Conservation (phyloP, 257 asterid species). For the Rehmannia glutinosa region DNA sequence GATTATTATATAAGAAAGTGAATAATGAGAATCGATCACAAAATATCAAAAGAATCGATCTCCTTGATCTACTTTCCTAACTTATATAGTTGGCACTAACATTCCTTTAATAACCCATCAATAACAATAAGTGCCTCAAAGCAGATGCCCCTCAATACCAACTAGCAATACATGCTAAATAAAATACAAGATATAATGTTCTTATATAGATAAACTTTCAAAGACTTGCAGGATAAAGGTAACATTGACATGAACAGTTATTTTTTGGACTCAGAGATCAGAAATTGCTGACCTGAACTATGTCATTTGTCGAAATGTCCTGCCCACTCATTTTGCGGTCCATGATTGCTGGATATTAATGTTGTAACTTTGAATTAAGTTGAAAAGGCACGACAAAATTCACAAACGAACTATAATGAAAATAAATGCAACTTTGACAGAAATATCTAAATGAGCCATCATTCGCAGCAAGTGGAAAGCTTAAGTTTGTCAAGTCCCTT, state of each 20-base stretch:
- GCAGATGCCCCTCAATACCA: neutral
- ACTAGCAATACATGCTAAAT: neutral
- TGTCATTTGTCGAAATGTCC: constrained; percentile 70
- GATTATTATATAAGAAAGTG: too few species aligned
- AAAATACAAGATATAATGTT: constrained; percentile 1
- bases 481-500: neutral
- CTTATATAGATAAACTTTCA: neutral
- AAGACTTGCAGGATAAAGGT: constrained; percentile 2
- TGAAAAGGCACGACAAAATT: constrained; percentile 25
- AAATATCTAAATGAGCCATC: constrained; percentile 11
- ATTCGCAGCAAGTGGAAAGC: neutral
- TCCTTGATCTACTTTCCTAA: too few species aligned
- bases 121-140: constrained; percentile 5
- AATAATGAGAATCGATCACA: too few species aligned
- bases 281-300: constrained; percentile 66
- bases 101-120: too few species aligned
- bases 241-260: neutral
- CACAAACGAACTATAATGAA: constrained; percentile 13
- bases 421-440: constrained; percentile 8
- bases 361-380: constrained; percentile 29
- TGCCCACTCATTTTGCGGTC: constrained; percentile 80
- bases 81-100: too few species aligned
- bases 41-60: too few species aligned
- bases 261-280: neutral
- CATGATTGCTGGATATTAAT: constrained; percentile 67